These are phyloP conservation scores for Mycena citricolor DNA, from an alignment of 1,284 basidiomycete species.

Conservation along the genomic window DNA sequence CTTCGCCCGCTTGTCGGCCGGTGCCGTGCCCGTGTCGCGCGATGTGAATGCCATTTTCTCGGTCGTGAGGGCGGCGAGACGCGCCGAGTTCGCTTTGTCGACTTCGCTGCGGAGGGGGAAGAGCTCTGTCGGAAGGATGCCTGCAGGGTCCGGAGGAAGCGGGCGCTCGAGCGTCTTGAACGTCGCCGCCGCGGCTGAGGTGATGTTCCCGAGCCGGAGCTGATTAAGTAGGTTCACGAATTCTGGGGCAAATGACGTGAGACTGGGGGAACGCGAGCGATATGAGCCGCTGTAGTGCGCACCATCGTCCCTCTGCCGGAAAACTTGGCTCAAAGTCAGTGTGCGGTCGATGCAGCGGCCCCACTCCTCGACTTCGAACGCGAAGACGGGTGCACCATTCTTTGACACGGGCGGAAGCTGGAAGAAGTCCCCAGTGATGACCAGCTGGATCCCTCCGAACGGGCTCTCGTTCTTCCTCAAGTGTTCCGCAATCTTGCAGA, in stretches of 20 bases:
- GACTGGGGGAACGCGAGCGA: not conserved
- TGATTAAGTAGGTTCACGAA: constrained; percentile 67
- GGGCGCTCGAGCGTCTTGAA: constrained; percentile 27
- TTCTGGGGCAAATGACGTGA: too few species aligned
- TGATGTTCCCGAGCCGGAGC: constrained; percentile 26
- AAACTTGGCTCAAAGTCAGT: constrained; percentile 76
- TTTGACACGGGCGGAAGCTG: constrained; percentile 77
- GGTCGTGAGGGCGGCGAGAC: constrained; percentile 33
- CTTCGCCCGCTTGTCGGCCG: constrained; percentile 42
- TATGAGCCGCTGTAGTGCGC: constrained; percentile 15
- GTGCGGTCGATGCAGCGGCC: constrained; percentile 62
- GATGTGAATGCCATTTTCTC: constrained; percentile 29
- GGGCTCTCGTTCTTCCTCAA: constrained; percentile 55
- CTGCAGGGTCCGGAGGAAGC: constrained; percentile 19
- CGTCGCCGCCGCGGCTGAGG: constrained; percentile 22
- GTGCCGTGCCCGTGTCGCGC: constrained; percentile 37
- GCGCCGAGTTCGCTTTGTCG: constrained; percentile 34
- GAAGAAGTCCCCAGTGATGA: constrained; percentile 88
- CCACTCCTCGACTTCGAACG: constrained; percentile 82
- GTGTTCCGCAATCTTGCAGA: constrained; percentile 47
- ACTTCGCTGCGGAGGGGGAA: constrained; percentile 39
- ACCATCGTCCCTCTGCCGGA: constrained; percentile 57
- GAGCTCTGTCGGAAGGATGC: constrained; percentile 37
- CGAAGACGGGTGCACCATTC: constrained; percentile 46
- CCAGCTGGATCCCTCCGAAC: constrained; percentile 77